Conservation (phyloP, 1,284 basidiomycete genomes). For the Chalciporus sp. region DNA sequence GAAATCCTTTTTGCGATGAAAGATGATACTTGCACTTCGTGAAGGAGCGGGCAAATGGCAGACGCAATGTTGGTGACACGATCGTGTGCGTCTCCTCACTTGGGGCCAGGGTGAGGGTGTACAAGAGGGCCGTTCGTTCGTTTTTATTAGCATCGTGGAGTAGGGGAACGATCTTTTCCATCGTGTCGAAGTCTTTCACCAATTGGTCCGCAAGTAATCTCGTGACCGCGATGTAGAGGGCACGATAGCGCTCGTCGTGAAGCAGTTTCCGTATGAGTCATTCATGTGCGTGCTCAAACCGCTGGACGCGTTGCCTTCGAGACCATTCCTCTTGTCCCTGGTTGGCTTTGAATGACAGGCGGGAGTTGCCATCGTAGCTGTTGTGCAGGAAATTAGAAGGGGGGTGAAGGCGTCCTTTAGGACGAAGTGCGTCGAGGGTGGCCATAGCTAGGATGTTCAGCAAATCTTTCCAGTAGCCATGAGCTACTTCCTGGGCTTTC, state of each 20-base stretch:
- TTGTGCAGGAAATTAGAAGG: constrained; percentile 40
- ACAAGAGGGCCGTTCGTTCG: constrained; percentile 40
- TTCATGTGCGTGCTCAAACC: constrained; percentile 32
- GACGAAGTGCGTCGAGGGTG: constrained; percentile 46
- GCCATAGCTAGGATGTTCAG: constrained; percentile 63
- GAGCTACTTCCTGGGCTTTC: constrained; percentile 38
- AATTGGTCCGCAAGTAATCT: constrained; percentile 62
- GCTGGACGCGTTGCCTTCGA: constrained; percentile 28
- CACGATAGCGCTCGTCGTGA: constrained; percentile 49
- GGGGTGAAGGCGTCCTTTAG: constrained; percentile 3
- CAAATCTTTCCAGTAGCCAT: constrained; percentile 73
- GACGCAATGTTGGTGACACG: constrained; percentile 63
- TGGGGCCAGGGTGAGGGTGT: constrained; percentile 58
- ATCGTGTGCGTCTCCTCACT: constrained; percentile 68
- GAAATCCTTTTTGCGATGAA: constrained; percentile 27
- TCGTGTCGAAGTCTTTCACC: constrained; percentile 44
- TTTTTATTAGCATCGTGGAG: constrained; percentile 29
- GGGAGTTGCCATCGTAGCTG: constrained; percentile 6
- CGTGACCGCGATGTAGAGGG: constrained; percentile 65
- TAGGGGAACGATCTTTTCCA: constrained; percentile 38
- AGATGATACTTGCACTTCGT: constrained; percentile 32
- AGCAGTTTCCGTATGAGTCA: constrained; percentile 45
- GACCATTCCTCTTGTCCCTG: constrained; percentile 30
- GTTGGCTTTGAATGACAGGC: constrained; percentile 18
- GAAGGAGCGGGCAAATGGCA: constrained; percentile 58